A percentile compares a stretch with the other conserved stretches of the same genome.
phyloP scores from a whole-genome alignment of 2,329 filamentous ascomycete species.

The Alternaria brassicicola region DNA sequence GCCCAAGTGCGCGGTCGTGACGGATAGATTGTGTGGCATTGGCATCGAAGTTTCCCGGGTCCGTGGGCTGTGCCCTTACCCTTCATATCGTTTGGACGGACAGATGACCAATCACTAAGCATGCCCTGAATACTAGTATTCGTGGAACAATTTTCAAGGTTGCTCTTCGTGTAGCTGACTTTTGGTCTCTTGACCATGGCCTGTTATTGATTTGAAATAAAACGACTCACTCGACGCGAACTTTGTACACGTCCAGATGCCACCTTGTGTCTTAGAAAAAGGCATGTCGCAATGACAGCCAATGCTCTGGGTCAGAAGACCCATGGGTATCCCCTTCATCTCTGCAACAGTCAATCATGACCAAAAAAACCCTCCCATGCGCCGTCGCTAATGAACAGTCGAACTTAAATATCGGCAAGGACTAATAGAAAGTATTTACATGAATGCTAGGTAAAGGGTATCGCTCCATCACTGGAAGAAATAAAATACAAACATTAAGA shows the following conservation, averaged over 20 bases:
- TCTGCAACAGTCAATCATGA: conserved; percentile 2
- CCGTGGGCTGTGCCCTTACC: conserved; percentile 13
- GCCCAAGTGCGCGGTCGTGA: conserved; percentile 13
- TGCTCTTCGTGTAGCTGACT: conserved; percentile 1
- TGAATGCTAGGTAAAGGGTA: conserved; percentile 20
- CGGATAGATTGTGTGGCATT: conserved; percentile 35
- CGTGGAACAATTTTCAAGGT: conserved; percentile 9
- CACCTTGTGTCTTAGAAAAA: conserved; percentile 1
- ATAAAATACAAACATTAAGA: conserved; percentile 45
- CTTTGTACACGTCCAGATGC: neutral
- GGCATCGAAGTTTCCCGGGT: conserved; percentile 18
- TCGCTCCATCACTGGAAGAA: conserved; percentile 37
- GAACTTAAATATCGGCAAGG: conserved; percentile 26
- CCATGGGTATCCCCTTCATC: conserved; percentile 16
- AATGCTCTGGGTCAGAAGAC: conserved; percentile 7
- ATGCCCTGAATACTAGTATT: conserved; percentile 3
- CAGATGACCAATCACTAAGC: conserved; percentile 10
- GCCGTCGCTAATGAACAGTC: conserved; percentile 47
- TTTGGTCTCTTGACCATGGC: conserved; percentile 8
- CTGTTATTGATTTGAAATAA: neutral
- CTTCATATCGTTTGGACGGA: conserved; percentile 6
- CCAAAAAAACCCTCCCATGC: conserved; percentile 27
- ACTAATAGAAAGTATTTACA: conserved; percentile 25
- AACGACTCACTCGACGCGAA: neutral
- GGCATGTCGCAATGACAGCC: neutral